These are phyloP conservation scores for Ophiostoma australiae DNA, from an alignment of 2,329 filamentous ascomycete species.

Conservation along the genomic window DNA sequence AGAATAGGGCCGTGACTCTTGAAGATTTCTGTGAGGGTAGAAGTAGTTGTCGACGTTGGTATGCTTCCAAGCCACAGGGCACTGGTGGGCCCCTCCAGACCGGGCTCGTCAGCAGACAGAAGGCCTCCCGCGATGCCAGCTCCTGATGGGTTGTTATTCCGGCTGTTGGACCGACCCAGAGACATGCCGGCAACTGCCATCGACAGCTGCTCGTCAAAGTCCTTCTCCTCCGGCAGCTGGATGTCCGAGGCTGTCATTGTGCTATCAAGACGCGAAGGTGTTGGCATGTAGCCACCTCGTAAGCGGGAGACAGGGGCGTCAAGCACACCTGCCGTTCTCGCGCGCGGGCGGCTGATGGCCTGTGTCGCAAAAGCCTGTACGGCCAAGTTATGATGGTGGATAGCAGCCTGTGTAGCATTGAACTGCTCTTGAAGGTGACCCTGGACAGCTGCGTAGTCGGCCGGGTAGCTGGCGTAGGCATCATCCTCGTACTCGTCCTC, in stretches of 20 bases:
- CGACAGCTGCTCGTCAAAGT: constrained; percentile 68
- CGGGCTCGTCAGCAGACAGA: constrained; percentile 69
- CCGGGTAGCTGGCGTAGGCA: constrained; percentile 24
- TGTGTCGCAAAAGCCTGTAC: constrained; percentile 89
- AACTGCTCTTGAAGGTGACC: constrained; percentile 55
- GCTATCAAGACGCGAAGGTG: constrained; percentile 66
- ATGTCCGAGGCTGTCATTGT: constrained; percentile 72
- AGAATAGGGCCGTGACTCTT: constrained; percentile 86
- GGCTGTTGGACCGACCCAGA: constrained; percentile 60
- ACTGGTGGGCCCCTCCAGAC: constrained; percentile 81
- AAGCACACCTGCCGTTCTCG: constrained; percentile 84
- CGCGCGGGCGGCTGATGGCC: constrained; percentile 76
- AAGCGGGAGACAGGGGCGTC: constrained; percentile 68
- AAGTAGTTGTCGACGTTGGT: constrained; percentile 91
- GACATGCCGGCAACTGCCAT: constrained; percentile 79
- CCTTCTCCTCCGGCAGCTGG: constrained; percentile 65
- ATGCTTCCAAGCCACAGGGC: constrained; percentile 97
- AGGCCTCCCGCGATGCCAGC: constrained; percentile 47
- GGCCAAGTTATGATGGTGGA: constrained; percentile 86
- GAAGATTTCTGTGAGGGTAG: constrained; percentile 92
- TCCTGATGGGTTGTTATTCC: constrained; percentile 45
- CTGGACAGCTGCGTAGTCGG: constrained; percentile 49
- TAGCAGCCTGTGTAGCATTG: constrained; percentile 61
- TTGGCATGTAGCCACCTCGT: constrained; percentile 51
- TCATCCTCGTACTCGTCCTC: constrained; percentile 78